Base-by-base conservation (phyloP, 176 grass and related monocot genomes). In the Miscanthus lutarioriparius region DNA sequence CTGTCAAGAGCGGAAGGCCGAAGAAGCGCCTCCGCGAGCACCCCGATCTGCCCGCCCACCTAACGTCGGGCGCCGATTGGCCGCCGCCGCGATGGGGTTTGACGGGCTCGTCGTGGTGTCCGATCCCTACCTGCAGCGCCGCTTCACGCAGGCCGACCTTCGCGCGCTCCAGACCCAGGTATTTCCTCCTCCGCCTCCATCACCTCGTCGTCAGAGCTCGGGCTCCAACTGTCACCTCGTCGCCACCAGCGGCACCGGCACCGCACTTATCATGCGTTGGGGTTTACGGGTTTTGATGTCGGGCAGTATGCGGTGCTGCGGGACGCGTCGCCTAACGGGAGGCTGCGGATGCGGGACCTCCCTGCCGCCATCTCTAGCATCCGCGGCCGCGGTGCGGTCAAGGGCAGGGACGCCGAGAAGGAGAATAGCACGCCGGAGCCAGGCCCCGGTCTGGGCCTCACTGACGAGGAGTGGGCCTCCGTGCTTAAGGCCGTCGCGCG, bases 81-180 rank as follows among this genome's bases (percentile, higher is more conserved):
- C 49, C 49, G 40, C 73, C 33, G 48, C n/a, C 4, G 38, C 47
- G 43, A 90, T 90, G 88, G 88, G 75, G 48, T 74, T 90, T 32
- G 80, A 83, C 67, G 86, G 83, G 11, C 72, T 89, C 44, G 87
- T 92, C 11, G 76, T 93, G 23, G 94, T 96, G 28, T 93, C 91
- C 63, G 89, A 96, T 67, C 91, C 94, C 25, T 96, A 88, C 82
- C 84, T 96, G 35, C 89, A 96, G 87, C 90, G 88, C 82, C 87
- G 92, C 73, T 96, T 96, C 89, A 93, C 91, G 67, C 94, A 96
- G 85, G 82, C 81, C 16, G 94, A 96, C 39, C 94, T 96, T 78
- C 94, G 94, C 37, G 80, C 81, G 23, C 87, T 96, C 75, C 90
- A 91, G 86, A 16, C 66, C 25, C 89, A 93, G 91, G 91, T 89